Base-by-base conservation (phyloP, 495 filamentous ascomycete species). In the Trichoderma virens region DNA sequence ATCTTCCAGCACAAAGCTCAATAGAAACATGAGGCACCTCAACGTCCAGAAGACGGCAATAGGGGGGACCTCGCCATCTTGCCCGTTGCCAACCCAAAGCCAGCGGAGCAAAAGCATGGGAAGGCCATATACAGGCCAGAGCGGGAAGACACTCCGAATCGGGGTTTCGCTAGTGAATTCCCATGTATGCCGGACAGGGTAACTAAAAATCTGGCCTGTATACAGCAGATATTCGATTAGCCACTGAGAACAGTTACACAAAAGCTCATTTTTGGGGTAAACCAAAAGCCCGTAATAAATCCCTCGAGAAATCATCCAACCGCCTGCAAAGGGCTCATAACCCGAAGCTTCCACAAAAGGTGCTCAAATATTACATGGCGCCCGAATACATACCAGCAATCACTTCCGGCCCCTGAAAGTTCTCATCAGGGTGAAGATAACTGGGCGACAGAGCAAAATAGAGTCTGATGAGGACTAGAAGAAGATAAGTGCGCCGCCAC, bases 401-500 rank as follows among this genome's bases (percentile, higher is more conserved):
- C 62, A 98, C 89, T 79, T 98, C 94, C 11, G 93, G 94, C 23
- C 94, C 94, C 72, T 98, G 94, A 72, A 98, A 98, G 76, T 97
- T 91, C 80, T 98, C 94, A 77, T 98, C 94, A 3, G 94, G 94
- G 75, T 98, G 94, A 34, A 98, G 85, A 75, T 98, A 98, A 79
- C 93, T 97, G 56, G 94, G 90, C 59, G 88, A 92, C 35, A 97
- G 80, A 54, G 94, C 93, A 70, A 97, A 95, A 81, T 95, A 98
- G 66, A 97, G 82, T 71, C 95, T 89, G 68, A 97, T 88, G 66
- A 91, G 75, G 65, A 96, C 75, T 65, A 98, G 80, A 43, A 96
- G 76, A 68, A 98, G 78, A 75, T 97, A 96, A 62, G 86, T 85
- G 78, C 92, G 86, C 80, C 92, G 84, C 93, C 91, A 96, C 94